phyloP scores from a whole-genome alignment of 768 basidiomycete genomes.

The Suillus subalutaceus region DNA sequence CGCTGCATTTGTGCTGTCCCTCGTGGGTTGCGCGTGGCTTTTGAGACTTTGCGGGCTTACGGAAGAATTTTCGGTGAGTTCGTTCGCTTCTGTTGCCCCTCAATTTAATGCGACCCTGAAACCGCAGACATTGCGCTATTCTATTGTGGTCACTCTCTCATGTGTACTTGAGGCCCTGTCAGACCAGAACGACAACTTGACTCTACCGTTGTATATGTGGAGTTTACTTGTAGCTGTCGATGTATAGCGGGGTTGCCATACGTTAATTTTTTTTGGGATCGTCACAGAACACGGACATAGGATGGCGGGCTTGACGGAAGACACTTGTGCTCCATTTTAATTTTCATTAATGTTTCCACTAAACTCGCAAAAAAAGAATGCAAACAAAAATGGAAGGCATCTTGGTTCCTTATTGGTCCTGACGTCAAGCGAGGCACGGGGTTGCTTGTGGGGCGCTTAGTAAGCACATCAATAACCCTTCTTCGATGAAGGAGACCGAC shows the following conservation, averaged over 20 bases:
- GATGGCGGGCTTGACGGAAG: not conserved
- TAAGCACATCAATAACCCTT: slow-evolving; percentile 10
- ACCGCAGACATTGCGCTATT: slow-evolving; percentile 67
- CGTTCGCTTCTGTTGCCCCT: slow-evolving; percentile 10
- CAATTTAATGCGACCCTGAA: slow-evolving; percentile 21
- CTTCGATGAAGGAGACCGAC: slow-evolving; percentile 1
- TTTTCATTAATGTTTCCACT: slow-evolving; percentile 3
- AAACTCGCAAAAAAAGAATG: not conserved
- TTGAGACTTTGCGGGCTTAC: slow-evolving; percentile 72
- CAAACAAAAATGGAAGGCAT: slow-evolving; percentile 1
- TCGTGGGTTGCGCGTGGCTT: slow-evolving; percentile 68
- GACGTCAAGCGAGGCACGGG: not conserved
- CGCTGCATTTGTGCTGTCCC: slow-evolving; percentile 73
- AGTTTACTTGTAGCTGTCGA: slow-evolving; percentile 72
- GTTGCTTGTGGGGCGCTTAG: slow-evolving; percentile 6
- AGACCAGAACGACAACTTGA: slow-evolving; percentile 97
- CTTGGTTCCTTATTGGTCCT: not conserved
- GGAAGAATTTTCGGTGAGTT: slow-evolving; percentile 77
- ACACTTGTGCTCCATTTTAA: not conserved
- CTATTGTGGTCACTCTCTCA: slow-evolving; percentile 60
- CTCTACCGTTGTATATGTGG: slow-evolving; percentile 96
- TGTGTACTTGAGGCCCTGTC: slow-evolving; percentile 88
- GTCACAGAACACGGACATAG: not conserved
- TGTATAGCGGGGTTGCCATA: slow-evolving; percentile 23
- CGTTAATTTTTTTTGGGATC: not conserved